Conservation (phyloP, 2,329 filamentous ascomycete species). For the Chrysoporthe cubensis region DNA sequence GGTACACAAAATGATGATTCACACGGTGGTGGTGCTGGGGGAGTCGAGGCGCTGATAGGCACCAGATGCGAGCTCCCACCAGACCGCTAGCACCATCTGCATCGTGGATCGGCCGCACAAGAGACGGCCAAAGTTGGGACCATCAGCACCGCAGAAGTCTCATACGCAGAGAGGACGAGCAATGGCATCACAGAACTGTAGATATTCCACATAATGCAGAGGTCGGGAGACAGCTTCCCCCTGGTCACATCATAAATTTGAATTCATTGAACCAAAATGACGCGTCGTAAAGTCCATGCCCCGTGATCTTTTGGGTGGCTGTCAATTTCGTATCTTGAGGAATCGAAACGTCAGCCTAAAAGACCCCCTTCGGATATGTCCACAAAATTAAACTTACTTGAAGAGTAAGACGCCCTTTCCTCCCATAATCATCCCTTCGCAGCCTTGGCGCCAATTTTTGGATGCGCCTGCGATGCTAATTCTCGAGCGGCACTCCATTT, state of each 20-base stretch:
- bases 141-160: background rate
- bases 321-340: conserved; percentile 3
- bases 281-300: background rate
- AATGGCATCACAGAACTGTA: conserved; percentile 3
- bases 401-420: conserved; percentile 26
- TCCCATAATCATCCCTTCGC: conserved; percentile 24
- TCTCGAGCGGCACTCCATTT: background rate
- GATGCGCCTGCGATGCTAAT: background rate
- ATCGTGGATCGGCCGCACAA: background rate
- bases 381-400: conserved; percentile 20
- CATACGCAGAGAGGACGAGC: background rate
- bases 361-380: background rate
- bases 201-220: conserved; percentile 11
- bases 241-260: conserved; percentile 5
- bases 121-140: background rate
- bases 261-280: background rate
- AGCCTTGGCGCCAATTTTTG: conserved; percentile 15
- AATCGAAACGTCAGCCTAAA: background rate
- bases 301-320: background rate
- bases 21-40: background rate
- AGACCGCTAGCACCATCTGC: too few species aligned
- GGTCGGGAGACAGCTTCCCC: background rate
- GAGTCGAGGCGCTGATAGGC: background rate
- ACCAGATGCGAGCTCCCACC: background rate
- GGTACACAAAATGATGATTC: background rate